Base-by-base conservation (phyloP, 2,329 filamentous ascomycete genomes). In the Colletotrichum camelliae region DNA sequence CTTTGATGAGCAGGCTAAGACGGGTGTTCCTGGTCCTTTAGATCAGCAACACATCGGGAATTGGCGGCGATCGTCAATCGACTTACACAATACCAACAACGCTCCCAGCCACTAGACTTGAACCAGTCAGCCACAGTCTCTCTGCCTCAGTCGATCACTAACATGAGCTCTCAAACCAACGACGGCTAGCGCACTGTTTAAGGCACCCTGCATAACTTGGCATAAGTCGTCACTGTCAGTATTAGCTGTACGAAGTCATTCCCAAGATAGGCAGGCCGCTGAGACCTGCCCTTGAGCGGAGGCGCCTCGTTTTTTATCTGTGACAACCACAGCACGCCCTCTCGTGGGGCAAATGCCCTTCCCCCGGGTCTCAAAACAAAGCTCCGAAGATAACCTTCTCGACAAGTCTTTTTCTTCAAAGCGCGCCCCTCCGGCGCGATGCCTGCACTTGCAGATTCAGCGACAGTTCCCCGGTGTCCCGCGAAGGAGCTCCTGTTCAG, bases 361-460 rank as follows among this genome's bases (percentile, higher is more conserved):
- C 24, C 65, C 74, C 58, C 58, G 31, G 70, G 57, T 60, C 27
- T 65, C 35, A 60, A 61, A 75, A 60, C 68, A 75, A 75, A 72
- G 52, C 58, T 74, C 70, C 65, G 70, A 72, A 75, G 65, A 76
- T 76, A 58, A 69, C 65, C 70, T 76, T 69, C 58, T 65, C 58
- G 35, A 68, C 43, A 75, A 65, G 62, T 39, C 39, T 52, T 37
- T 62, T n/a, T 31, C 48, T 33, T 33, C 55, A 62, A 16, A 33
- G 39, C 37, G 29, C 27, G 37, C 24, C 39, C 61, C 69, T 21
- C 57, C 31, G 24, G 64, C 29, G 43, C 64, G 48, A 73, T 73
- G 58, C 73, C 65, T 73, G 64, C 57, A 68, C 69, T 57, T 58
- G 64, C 73, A 73, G 43, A 68, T 43, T 67, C 65, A 33, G 65